These are phyloP conservation scores for Rosellinia necatrix DNA, from an alignment of 2,329 filamentous ascomycete species.

Conservation along the genomic window DNA sequence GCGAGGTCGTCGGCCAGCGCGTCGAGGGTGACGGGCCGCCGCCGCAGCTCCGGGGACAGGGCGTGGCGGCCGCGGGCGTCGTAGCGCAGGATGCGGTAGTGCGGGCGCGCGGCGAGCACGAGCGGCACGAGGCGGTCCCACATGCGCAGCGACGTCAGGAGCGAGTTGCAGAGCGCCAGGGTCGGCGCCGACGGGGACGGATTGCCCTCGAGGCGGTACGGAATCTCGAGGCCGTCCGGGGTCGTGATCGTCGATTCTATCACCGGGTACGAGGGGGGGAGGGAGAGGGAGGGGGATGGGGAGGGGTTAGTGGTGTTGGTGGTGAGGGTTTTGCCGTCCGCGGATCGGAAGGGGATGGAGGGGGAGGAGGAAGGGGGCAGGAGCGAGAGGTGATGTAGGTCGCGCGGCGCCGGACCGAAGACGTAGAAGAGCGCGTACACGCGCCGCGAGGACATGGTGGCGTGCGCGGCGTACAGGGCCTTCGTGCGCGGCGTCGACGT, in stretches of 20 bases:
- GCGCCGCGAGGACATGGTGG: conserved; percentile 61
- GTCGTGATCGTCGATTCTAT: conserved; percentile 72
- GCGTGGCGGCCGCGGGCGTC: conserved; percentile 71
- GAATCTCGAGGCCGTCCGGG: conserved; percentile 68
- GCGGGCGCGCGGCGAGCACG: conserved; percentile 63
- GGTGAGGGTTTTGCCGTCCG: conserved; percentile 61
- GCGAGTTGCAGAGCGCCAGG: conserved; percentile 78
- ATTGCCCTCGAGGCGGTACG: conserved; percentile 78
- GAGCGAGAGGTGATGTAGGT: conserved; percentile 62
- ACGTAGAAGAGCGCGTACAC: conserved; percentile 77
- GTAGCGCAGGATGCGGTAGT: conserved; percentile 77
- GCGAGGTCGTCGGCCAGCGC: conserved; percentile 70
- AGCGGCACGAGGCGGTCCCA: conserved; percentile 75
- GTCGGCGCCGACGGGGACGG: conserved; percentile 68
- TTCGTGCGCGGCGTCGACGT: conserved; percentile 65
- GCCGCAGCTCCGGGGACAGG: conserved; percentile 52
- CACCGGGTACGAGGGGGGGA: conserved; percentile 53
- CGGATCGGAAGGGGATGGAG: conserved; percentile 60
- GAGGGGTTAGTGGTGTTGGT: conserved; percentile 52
- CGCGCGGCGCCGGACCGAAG: conserved; percentile 75
- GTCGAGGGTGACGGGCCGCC: conserved; percentile 62
- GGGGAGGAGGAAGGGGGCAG: conserved; percentile 51
- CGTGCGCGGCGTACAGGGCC: conserved; percentile 62
- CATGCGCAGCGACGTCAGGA: conserved; percentile 78
- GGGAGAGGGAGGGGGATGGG: conserved; percentile 55